Conservation (phyloP, 768 basidiomycete genomes). For the Phaffia tasmanica region DNA sequence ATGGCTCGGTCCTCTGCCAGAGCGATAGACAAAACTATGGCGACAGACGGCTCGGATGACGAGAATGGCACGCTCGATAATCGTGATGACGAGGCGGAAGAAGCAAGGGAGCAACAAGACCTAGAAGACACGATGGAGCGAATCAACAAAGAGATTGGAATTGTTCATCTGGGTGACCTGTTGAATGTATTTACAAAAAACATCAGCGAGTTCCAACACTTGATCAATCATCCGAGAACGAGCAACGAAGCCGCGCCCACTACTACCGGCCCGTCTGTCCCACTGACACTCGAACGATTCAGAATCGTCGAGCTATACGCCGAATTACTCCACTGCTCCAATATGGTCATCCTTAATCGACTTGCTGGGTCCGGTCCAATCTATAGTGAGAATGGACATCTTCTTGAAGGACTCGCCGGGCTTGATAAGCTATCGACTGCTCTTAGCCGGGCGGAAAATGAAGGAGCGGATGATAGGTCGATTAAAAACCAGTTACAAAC, state of each 20-base stretch:
- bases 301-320: slow-evolving; percentile 94
- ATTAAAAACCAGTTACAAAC: slow-evolving; percentile 17
- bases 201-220: slow-evolving; percentile 57
- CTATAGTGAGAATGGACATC: slow-evolving; percentile 71
- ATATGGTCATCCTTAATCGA: slow-evolving; percentile 92
- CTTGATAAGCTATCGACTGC: slow-evolving; percentile 80
- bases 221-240: slow-evolving; percentile 61
- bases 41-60: slow-evolving; percentile 17
- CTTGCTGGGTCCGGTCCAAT: slow-evolving; percentile 52
- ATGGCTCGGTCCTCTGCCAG: slow-evolving; percentile 46
- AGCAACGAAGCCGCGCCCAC: background rate
- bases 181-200: slow-evolving; percentile 60
- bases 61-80: slow-evolving; percentile 26
- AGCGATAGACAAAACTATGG: slow-evolving; percentile 1
- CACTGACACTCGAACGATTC: slow-evolving; percentile 88
- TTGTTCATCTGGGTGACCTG: slow-evolving; percentile 79
- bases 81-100: slow-evolving; percentile 28
- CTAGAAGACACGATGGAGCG: slow-evolving; percentile 34
- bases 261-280: slow-evolving; percentile 49
- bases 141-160: slow-evolving; percentile 35
- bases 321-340: slow-evolving; percentile 92
- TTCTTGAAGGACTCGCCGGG: slow-evolving; percentile 74
- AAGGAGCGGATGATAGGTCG: slow-evolving; percentile 34
- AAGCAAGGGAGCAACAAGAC: slow-evolving; percentile 15
- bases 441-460: slow-evolving; percentile 49